phyloP scores from a whole-genome alignment of 1,284 basidiomycete species.

The Fomitopsis palustris region DNA sequence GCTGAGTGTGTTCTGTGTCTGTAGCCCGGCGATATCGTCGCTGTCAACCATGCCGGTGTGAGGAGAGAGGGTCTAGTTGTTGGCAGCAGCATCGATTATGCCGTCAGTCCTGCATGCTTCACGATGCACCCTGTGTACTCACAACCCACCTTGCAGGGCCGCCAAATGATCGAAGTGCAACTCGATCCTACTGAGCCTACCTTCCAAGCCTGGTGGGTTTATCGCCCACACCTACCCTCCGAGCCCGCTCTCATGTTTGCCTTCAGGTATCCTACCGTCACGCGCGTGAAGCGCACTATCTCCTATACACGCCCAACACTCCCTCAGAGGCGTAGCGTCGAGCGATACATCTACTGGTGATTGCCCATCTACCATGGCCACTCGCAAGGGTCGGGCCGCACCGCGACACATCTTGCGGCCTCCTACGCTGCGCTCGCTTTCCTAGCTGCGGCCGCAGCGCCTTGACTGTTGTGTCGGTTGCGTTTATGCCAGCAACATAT shows the following conservation, averaged over 20 bases:
- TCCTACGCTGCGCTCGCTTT: background rate
- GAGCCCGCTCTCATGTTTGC: background rate
- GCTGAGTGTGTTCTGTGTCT: background rate
- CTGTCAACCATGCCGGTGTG: slow-evolving; percentile 64
- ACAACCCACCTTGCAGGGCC: slow-evolving; percentile 47
- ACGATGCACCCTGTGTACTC: background rate
- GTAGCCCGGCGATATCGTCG: slow-evolving; percentile 75
- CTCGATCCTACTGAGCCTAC: slow-evolving; percentile 58
- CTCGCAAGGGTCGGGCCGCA: background rate
- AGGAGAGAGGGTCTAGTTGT: slow-evolving; percentile 74
- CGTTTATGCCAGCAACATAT: background rate
- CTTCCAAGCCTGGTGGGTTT: slow-evolving; percentile 64
- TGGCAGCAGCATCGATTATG: slow-evolving; percentile 64
- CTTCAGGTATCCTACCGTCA: slow-evolving; percentile 64
- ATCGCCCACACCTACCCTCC: background rate
- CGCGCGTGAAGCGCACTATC: slow-evolving; percentile 67
- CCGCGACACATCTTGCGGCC: background rate
- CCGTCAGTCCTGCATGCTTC: slow-evolving; percentile 42
- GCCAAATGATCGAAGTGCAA: slow-evolving; percentile 76
- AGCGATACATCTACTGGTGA: slow-evolving; percentile 73
- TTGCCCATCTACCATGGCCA: background rate
- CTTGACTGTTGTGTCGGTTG: background rate
- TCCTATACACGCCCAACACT: slow-evolving; percentile 45
- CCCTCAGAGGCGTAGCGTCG: slow-evolving; percentile 48
- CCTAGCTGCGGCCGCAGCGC: background rate